Conservation (phyloP, 306 rosid species). For the Adenanthera pavonina region DNA sequence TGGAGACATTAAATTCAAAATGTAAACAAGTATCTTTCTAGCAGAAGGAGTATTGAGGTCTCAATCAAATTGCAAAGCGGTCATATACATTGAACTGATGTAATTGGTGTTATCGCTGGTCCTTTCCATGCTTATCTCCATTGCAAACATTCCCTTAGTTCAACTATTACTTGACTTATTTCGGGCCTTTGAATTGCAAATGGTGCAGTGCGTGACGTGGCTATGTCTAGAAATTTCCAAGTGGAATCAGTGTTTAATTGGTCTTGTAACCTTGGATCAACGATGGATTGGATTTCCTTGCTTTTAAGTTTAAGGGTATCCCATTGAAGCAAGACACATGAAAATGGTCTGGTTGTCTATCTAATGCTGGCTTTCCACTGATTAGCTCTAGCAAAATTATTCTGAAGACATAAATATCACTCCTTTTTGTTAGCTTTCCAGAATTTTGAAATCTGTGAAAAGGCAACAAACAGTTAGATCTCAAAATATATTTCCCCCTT, state of each 20-base stretch:
- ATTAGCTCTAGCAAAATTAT: conserved; percentile 49
- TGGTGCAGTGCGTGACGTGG: background rate
- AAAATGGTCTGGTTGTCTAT: background rate
- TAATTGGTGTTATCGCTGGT: too few species aligned
- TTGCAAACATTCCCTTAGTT: background rate
- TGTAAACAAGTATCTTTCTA: too few species aligned
- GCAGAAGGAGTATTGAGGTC: too few species aligned
- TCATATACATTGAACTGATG: too few species aligned
- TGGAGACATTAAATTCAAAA: background rate
- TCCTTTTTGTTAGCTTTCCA: conserved; percentile 32
- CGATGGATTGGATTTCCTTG: background rate
- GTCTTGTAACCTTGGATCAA: background rate
- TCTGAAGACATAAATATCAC: conserved; percentile 45
- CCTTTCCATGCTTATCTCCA: background rate
- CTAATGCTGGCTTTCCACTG: conserved; percentile 33
- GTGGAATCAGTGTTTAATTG: background rate
- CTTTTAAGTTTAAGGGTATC: background rate
- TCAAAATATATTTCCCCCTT: too few species aligned
- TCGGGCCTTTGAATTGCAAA: background rate
- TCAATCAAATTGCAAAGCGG: too few species aligned
- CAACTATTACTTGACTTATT: background rate
- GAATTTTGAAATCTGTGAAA: conserved; percentile 12
- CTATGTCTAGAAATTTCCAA: background rate
- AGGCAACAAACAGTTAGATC: too few species aligned
- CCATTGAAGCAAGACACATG: conserved; percentile 32